phyloP scores from a whole-genome alignment of 2,329 filamentous ascomycete species.

The Phialemonium atrogriseum region DNA sequence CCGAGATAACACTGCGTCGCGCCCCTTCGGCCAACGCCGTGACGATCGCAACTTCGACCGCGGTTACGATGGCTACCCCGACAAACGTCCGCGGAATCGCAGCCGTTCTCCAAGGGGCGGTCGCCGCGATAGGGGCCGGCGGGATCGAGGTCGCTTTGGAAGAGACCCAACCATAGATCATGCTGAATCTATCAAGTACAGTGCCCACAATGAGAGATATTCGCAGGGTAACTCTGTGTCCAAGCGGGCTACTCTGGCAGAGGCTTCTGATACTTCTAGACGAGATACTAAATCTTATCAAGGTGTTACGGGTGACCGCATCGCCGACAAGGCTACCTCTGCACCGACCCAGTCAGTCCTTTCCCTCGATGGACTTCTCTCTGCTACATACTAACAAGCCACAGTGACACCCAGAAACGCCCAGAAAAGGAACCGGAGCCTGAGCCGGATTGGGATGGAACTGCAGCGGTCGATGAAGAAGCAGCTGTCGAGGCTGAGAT shows the following conservation, averaged over 20 bases:
- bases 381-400: too few relatives aligned
- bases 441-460: conserved; percentile 39
- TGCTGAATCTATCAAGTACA: conserved; percentile 29
- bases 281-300: conserved; percentile 60
- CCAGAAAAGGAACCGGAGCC: conserved; percentile 10
- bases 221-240: conserved; percentile 51
- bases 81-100: conserved; percentile 19
- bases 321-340: conserved; percentile 16
- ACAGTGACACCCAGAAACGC: too few relatives aligned
- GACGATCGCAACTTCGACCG: conserved; percentile 18
- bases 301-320: conserved; percentile 44
- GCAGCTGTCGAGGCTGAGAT: conserved; percentile 56
- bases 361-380: too few relatives aligned
- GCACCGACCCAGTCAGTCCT: conserved; percentile 26
- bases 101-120: conserved; percentile 16
- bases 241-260: conserved; percentile 53
- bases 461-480: conserved; percentile 60
- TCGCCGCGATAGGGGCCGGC: conserved; percentile 18
- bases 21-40: conserved; percentile 11
- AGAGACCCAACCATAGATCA: conserved; percentile 20
- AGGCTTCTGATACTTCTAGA: conserved; percentile 50
- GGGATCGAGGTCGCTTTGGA: conserved; percentile 19
- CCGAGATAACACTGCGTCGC: conserved; percentile 43
- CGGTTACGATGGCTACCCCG: conserved; percentile 18
- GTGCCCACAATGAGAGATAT: conserved; percentile 39